Percentiles rank a stretch among this genome's conserved stretches.
Evolutionary conservation across 805 yeast genomes (phyloP).

Genomic region (Saturnispora galanensis): DNA sequence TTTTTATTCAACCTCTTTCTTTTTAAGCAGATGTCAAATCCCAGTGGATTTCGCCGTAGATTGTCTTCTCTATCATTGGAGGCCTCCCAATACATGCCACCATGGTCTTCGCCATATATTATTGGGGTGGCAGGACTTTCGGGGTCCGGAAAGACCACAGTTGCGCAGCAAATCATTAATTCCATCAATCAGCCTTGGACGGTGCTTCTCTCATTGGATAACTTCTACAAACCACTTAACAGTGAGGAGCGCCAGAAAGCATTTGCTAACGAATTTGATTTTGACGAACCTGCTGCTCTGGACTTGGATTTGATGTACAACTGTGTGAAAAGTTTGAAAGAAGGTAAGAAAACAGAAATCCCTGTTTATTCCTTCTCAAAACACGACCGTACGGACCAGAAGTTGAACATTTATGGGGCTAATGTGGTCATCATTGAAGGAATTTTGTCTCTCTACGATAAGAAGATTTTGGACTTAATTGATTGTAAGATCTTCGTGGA

Average conservation of each 20-base stretch:
- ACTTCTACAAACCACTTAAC: constrained; percentile 73
- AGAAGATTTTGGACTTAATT: constrained; percentile 60
- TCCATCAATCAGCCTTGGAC: constrained; percentile 89
- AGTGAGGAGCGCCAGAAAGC: constrained; percentile 55
- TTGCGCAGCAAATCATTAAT: constrained; percentile 72
- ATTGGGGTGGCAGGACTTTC: constrained; percentile 82
- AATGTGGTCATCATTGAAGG: constrained; percentile 92
- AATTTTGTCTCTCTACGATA: constrained; percentile 69
- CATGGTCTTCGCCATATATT: constrained; percentile 82
- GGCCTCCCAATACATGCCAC: constrained; percentile 47
- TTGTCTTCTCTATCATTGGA: constrained; percentile 4
- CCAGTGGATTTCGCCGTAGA: background rate
- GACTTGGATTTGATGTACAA: constrained; percentile 66
- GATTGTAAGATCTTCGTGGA: constrained; percentile 87
- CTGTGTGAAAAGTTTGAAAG: constrained; percentile 55
- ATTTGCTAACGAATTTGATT: constrained; percentile 62
- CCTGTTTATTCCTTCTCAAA: constrained; percentile 60
- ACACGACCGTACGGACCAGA: constrained; percentile 53
- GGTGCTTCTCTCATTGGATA: constrained; percentile 78
- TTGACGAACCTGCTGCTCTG: constrained; percentile 78
- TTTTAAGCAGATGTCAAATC: background rate
- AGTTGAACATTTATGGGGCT: constrained; percentile 82
- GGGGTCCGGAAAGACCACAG: constrained; percentile 92
- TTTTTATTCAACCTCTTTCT: background rate
- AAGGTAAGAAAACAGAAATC: constrained; percentile 57